Conservation (phyloP, 148 eudicot genomes). For the Limonium bicolor region DNA sequence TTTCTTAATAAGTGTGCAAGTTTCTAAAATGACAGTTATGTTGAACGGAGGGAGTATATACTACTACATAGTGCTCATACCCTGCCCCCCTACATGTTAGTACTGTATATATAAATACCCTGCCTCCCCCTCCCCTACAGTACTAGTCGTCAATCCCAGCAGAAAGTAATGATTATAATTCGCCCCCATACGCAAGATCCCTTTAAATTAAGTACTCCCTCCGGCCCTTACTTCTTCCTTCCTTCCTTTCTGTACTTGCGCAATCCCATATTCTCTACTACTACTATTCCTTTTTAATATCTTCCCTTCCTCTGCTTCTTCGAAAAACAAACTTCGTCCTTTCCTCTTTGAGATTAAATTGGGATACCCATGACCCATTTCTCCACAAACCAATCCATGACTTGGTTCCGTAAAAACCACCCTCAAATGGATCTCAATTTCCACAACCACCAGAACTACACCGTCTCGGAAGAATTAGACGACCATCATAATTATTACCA, state of each 20-base stretch:
- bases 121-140: too few relatives aligned
- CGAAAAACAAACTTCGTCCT: background rate
- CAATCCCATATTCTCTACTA: background rate
- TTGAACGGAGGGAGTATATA: too few relatives aligned
- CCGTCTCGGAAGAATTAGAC: slow-evolving; percentile 11
- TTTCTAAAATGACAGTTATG: too few relatives aligned
- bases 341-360: background rate
- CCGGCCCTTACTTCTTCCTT: background rate
- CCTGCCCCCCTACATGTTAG: too few relatives aligned
- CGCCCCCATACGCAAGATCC: slow-evolving; percentile 21
- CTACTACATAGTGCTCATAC: too few relatives aligned
- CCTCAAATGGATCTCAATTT: too few relatives aligned
- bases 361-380: slow-evolving; percentile 1
- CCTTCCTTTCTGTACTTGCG: slow-evolving; percentile 1
- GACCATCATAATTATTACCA: too few relatives aligned
- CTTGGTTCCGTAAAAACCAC: slow-evolving; percentile 1
- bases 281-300: background rate
- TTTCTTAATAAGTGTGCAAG: too few relatives aligned
- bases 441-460: slow-evolving; percentile 10
- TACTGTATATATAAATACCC: too few relatives aligned
- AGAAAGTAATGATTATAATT: slow-evolving; percentile 25
- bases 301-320: slow-evolving; percentile 4
- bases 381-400: background rate
- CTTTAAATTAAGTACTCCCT: slow-evolving; percentile 6
- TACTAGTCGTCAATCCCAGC: too few relatives aligned